Percentiles rank a stretch among this genome's conserved stretches.
These are phyloP conservation scores for Aureobasidium mangrovei DNA, from an alignment of 2,329 filamentous ascomycete species.

Conservation along the genomic window DNA sequence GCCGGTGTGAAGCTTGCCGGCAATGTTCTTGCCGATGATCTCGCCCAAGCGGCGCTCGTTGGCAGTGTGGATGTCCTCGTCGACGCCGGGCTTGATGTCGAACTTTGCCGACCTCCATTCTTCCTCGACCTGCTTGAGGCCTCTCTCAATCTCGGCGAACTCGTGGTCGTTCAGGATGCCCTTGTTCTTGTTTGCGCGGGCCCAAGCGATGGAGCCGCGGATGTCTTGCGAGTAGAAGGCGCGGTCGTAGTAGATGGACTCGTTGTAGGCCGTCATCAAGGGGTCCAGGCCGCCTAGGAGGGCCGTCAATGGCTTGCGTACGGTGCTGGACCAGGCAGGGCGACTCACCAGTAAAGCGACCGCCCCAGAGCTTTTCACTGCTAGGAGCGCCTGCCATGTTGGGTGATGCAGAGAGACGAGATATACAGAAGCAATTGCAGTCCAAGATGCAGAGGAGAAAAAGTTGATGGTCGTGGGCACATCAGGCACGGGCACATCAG, in stretches of 20 bases:
- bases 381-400: conserved; percentile 21
- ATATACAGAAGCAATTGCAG: not conserved
- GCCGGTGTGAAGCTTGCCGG: conserved; percentile 81
- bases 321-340: not conserved
- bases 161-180: conserved; percentile 66
- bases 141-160: conserved; percentile 64
- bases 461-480: not conserved
- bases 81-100: conserved; percentile 38
- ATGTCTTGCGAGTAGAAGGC: conserved; percentile 74
- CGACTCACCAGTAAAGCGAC: conserved; percentile 48
- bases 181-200: conserved; percentile 65
- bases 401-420: not conserved
- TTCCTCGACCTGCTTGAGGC: conserved; percentile 51
- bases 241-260: conserved; percentile 69
- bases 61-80: conserved; percentile 48
- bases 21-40: conserved; percentile 76
- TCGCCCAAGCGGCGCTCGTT: conserved; percentile 55
- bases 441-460: not conserved
- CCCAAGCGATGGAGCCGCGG: conserved; percentile 70
- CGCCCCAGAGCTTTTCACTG: conserved; percentile 52
- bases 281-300: conserved; percentile 66
- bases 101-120: conserved; percentile 41
- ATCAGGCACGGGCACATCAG: not conserved
- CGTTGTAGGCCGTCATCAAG: conserved; percentile 80
- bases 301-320: not conserved